A percentile compares a stretch with the other conserved stretches of the same genome.
These are phyloP conservation scores for Colletotrichum brevisporum DNA, from an alignment of 2,329 filamentous ascomycete genomes.

Conservation along the genomic window DNA sequence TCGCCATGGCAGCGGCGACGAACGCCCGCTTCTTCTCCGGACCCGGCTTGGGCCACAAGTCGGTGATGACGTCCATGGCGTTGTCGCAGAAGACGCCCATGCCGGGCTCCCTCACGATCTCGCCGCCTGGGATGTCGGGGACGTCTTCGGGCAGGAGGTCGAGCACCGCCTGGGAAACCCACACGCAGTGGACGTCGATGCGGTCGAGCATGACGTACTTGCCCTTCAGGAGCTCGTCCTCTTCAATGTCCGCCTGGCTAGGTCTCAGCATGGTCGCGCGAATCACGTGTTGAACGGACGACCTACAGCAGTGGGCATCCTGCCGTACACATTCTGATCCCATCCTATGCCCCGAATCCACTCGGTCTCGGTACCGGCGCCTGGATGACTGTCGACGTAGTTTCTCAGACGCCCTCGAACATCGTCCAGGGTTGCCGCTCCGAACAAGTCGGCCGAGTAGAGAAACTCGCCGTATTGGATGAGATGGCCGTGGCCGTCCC, in stretches of 20 bases:
- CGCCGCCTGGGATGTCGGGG: slow-evolving; percentile 72
- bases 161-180: slow-evolving; percentile 76
- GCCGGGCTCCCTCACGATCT: slow-evolving; percentile 72
- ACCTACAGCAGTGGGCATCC: slow-evolving; percentile 76
- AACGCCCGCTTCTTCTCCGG: slow-evolving; percentile 66
- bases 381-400: slow-evolving; percentile 66
- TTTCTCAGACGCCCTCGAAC: slow-evolving; percentile 64
- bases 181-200: slow-evolving; percentile 78
- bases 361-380: slow-evolving; percentile 65
- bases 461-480: slow-evolving; percentile 77
- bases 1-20: slow-evolving; percentile 71
- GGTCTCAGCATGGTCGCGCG: neutral
- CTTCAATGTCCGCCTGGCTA: slow-evolving; percentile 62
- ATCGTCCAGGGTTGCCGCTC: slow-evolving; percentile 67
- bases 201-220: slow-evolving; percentile 79
- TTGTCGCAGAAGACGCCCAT: slow-evolving; percentile 82
- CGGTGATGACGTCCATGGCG: slow-evolving; percentile 74
- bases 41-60: slow-evolving; percentile 70
- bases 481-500: slow-evolving; percentile 80
- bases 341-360: slow-evolving; percentile 80
- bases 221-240: slow-evolving; percentile 64
- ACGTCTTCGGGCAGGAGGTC: slow-evolving; percentile 68
- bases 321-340: slow-evolving; percentile 76
- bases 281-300: neutral
- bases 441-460: slow-evolving; percentile 76